Evolutionary conservation across 768 basidiomycete species (phyloP).

Genomic region (Suillus weaverae): DNA sequence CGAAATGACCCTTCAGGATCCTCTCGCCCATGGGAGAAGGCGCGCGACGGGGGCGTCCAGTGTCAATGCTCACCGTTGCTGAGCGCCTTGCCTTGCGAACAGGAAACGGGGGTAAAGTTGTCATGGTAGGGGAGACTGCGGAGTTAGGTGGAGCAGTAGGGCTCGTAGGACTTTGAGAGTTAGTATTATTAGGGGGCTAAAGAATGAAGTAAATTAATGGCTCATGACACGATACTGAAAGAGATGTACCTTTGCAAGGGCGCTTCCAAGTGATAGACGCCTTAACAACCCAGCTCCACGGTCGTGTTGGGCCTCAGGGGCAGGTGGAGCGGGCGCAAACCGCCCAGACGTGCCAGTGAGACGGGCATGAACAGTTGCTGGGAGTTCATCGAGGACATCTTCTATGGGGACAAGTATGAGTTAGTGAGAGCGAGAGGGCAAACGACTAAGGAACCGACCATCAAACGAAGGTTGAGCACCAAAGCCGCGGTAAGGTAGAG

Average conservation of each 20-base stretch:
- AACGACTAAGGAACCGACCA: conserved; percentile 41
- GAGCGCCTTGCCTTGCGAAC: conserved; percentile 49
- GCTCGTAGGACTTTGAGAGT: conserved; percentile 31
- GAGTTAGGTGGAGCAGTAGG: conserved; percentile 53
- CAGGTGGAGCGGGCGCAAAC: conserved; percentile 46
- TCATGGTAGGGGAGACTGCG: conserved; percentile 29
- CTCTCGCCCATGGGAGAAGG: conserved; percentile 91
- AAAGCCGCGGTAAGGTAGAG: conserved; percentile 61
- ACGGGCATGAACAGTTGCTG: conserved; percentile 51
- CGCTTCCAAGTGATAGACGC: conserved; percentile 68
- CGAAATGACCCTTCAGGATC: conserved; percentile 89
- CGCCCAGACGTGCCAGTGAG: conserved; percentile 60
- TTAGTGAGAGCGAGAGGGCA: not conserved
- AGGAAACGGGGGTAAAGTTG: conserved; percentile 25
- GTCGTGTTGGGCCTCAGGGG: conserved; percentile 53
- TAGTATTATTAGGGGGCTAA: conserved; percentile 24
- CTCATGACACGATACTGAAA: not conserved
- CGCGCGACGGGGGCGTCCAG: conserved; percentile 56
- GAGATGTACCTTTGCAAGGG: conserved; percentile 55
- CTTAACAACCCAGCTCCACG: conserved; percentile 72
- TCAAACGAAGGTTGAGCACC: conserved; percentile 58
- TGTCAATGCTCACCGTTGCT: conserved; percentile 50
- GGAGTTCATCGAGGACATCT: conserved; percentile 43
- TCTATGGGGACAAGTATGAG: conserved; percentile 25
- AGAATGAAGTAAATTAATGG: not conserved